These are phyloP conservation scores for Eucalyptus albens DNA, from an alignment of 345 rosid species.

Conservation along the genomic window DNA sequence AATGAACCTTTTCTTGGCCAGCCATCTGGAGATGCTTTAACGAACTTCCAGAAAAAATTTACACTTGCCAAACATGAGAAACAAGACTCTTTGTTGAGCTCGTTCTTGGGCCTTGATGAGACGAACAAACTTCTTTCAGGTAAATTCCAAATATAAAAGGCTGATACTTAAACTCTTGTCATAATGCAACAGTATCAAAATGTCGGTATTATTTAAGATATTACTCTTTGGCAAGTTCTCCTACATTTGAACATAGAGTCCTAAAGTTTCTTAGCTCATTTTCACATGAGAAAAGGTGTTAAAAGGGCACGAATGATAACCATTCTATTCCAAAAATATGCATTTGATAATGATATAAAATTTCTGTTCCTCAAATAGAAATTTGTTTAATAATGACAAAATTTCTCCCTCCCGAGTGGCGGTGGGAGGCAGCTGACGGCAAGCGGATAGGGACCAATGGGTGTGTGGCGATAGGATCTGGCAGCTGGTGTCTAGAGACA, in stretches of 20 bases:
- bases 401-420: too few relatives aligned
- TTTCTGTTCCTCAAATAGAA: too few relatives aligned
- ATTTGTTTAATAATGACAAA: too few relatives aligned
- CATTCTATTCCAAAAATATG: too few relatives aligned
- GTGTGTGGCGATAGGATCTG: rapidly evolving
- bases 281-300: neutral
- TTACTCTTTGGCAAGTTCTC: neutral
- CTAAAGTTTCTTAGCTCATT: neutral
- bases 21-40: conserved; percentile 12
- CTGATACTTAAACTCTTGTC: neutral
- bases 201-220: neutral
- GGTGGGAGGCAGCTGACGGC: too few relatives aligned
- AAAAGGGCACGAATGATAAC: too few relatives aligned
- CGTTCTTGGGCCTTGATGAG: conserved; percentile 27
- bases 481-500: too few relatives aligned
- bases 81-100: conserved; percentile 27
- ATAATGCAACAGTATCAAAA: neutral
- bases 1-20: conserved; percentile 11
- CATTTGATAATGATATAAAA: too few relatives aligned
- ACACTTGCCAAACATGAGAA: conserved; percentile 58
- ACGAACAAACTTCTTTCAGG: conserved; percentile 37
- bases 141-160: neutral
- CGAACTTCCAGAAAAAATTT: conserved; percentile 82
- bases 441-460: rapidly evolving
- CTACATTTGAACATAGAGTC: neutral